Percentiles rank a stretch among this genome's conserved stretches.
phyloP scores from a whole-genome alignment of 345 rosid genomes.

The Dovyalis caffra region DNA sequence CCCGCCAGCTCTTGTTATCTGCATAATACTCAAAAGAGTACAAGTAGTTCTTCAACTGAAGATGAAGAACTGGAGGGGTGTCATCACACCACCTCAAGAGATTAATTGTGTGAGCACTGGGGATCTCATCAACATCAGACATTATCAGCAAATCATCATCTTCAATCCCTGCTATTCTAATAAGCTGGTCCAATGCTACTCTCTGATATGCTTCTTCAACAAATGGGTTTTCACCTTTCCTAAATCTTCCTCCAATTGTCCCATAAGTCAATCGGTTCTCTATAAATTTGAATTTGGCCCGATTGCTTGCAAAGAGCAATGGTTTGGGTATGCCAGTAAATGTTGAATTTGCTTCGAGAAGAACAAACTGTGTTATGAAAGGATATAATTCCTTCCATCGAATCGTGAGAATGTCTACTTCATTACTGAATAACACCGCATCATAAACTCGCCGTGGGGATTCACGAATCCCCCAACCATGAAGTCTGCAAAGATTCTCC shows the following conservation, averaged over 20 bases:
- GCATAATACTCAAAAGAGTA: constrained; percentile 75
- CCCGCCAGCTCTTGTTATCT: constrained; percentile 91
- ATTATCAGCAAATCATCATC: constrained; percentile 91
- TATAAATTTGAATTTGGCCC: constrained; percentile 57
- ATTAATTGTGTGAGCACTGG: constrained; percentile 86
- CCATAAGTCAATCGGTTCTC: constrained; percentile 83
- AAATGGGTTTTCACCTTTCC: constrained; percentile 83
- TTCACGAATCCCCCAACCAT: constrained; percentile 84
- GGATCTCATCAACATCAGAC: constrained; percentile 98
- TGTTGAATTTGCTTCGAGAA: constrained; percentile 92
- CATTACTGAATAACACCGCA: constrained; percentile 83
- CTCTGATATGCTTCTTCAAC: constrained; percentile 94
- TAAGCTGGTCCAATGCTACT: constrained; percentile 75
- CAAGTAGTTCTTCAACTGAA: constrained; percentile 75
- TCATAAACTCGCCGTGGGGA: constrained; percentile 84
- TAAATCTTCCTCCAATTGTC: constrained; percentile 74
- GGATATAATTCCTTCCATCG: constrained; percentile 93
- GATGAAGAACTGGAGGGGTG: constrained; percentile 77
- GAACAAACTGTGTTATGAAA: constrained; percentile 71
- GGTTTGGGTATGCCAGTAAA: constrained; percentile 74
- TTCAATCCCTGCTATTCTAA: constrained; percentile 79
- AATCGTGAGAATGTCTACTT: constrained; percentile 69
- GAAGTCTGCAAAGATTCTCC: constrained; percentile 75
- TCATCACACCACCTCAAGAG: constrained; percentile 91
- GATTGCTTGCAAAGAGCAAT: constrained; percentile 51